These are phyloP conservation scores for Geosiphon pyriformis DNA, from an alignment of 192 early-diverging fungal genomes.

Conservation along the genomic window DNA sequence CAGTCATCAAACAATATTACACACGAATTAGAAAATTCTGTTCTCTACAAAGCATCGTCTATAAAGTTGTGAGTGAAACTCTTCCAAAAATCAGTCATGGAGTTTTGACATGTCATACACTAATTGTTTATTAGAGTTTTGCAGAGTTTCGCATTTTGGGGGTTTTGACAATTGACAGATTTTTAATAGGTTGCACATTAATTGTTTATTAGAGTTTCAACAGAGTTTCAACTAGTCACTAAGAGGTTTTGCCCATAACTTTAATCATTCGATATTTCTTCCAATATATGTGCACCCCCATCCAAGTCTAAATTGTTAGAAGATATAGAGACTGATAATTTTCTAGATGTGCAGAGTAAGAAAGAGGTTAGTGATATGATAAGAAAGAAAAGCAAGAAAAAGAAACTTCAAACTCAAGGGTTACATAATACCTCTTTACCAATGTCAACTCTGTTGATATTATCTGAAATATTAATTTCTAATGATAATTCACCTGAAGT, in stretches of 20 bases:
- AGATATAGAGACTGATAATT: slow-evolving; percentile 19
- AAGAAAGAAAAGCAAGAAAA: slow-evolving; percentile 7
- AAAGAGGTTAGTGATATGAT: slow-evolving; percentile 13
- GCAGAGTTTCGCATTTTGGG: too few relatives aligned
- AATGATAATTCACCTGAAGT: neutral
- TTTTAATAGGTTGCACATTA: neutral
- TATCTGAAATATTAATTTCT: slow-evolving; percentile 13
- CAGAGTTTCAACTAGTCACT: neutral
- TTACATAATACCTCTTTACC: slow-evolving; percentile 16
- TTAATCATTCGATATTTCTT: slow-evolving; percentile 22
- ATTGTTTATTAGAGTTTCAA: neutral
- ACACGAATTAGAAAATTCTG: slow-evolving; percentile 20
- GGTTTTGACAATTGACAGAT: too few relatives aligned
- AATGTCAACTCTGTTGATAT: neutral
- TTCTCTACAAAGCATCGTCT: slow-evolving; percentile 19
- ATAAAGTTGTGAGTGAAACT: neutral
- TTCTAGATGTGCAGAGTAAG: slow-evolving; percentile 17
- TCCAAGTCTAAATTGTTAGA: slow-evolving; percentile 20
- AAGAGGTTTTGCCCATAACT: too few relatives aligned
- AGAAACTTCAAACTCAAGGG: slow-evolving; percentile 15
- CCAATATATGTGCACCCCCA: slow-evolving; percentile 17
- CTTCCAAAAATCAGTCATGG: too few relatives aligned
- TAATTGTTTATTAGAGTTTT: too few relatives aligned
- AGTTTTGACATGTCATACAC: too few relatives aligned
- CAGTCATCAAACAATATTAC: slow-evolving; percentile 4